phyloP scores from a whole-genome alignment of 2,329 filamentous ascomycete genomes.

The Arthrobotrys pseudoclavata region DNA sequence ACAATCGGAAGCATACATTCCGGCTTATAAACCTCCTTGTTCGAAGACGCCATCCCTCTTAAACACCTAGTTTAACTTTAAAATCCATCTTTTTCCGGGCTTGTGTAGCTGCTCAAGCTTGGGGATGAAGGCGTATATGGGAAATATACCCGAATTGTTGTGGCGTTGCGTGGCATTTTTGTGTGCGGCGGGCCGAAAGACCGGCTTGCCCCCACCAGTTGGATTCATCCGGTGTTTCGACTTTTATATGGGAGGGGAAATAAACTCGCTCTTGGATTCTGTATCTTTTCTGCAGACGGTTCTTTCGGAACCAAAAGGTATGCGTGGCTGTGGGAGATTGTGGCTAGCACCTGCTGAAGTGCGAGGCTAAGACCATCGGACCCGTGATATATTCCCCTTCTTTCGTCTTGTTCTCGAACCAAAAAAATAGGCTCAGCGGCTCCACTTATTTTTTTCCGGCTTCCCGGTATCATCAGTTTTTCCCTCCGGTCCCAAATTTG shows the following conservation, averaged over 20 bases:
- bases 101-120: neutral
- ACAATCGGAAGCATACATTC: conserved; percentile 15
- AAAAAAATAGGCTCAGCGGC: neutral
- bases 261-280: neutral
- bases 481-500: conserved; percentile 22
- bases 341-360: neutral
- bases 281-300: neutral
- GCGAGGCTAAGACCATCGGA: neutral
- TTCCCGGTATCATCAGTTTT: conserved; percentile 17
- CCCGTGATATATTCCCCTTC: conserved; percentile 18
- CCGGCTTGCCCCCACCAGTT: conserved; percentile 32
- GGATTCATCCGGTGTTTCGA: conserved; percentile 43
- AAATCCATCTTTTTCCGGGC: conserved; percentile 3
- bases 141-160: neutral
- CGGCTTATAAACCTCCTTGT: neutral
- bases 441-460: conserved; percentile 9
- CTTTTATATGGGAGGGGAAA: neutral
- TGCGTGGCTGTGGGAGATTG: conserved; percentile 23
- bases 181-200: conserved; percentile 21
- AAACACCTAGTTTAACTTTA: neutral
- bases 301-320: conserved; percentile 17
- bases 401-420: conserved; percentile 4
- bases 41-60: neutral
- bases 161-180: conserved; percentile 27
- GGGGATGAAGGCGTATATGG: neutral